Conservation (phyloP, 768 basidiomycete genomes). For the Psilocybe sp. region DNA sequence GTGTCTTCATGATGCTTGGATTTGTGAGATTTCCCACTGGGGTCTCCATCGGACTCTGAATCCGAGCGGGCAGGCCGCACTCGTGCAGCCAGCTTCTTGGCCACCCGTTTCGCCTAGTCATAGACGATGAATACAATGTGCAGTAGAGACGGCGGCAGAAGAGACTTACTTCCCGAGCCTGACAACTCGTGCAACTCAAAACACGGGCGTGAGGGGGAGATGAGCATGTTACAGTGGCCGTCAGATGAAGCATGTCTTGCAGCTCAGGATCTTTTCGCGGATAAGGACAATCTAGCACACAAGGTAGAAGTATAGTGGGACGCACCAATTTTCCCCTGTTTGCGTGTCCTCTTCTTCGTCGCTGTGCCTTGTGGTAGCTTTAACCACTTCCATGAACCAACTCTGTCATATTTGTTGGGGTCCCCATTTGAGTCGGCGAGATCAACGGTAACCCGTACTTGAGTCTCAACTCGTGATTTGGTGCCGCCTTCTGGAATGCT, state of each 20-base stretch:
- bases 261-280: conserved; percentile 53
- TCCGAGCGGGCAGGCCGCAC: conserved; percentile 77
- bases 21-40: conserved; percentile 39
- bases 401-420: conserved; percentile 65
- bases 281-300: conserved; percentile 7
- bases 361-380: conserved; percentile 77
- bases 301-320: conserved; percentile 5
- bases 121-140: conserved; percentile 9
- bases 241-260: conserved; percentile 70
- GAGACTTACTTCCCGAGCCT: conserved; percentile 70
- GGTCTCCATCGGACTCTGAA: conserved; percentile 62
- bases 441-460: conserved; percentile 83
- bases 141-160: background rate
- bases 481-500: conserved; percentile 81
- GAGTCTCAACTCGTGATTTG: conserved; percentile 94
- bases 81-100: conserved; percentile 83
- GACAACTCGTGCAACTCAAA: conserved; percentile 84
- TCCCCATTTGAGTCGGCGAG: conserved; percentile 68
- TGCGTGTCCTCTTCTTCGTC: conserved; percentile 81
- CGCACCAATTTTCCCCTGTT: conserved; percentile 79
- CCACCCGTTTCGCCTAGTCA: conserved; percentile 79
- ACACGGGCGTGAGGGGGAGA: conserved; percentile 76
- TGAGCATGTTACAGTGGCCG: conserved; percentile 75
- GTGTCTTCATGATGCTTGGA: conserved; percentile 59
- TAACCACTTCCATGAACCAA: conserved; percentile 91